phyloP scores from a whole-genome alignment of 2,329 filamentous ascomycete genomes.

The Aspergillus viridinutans region DNA sequence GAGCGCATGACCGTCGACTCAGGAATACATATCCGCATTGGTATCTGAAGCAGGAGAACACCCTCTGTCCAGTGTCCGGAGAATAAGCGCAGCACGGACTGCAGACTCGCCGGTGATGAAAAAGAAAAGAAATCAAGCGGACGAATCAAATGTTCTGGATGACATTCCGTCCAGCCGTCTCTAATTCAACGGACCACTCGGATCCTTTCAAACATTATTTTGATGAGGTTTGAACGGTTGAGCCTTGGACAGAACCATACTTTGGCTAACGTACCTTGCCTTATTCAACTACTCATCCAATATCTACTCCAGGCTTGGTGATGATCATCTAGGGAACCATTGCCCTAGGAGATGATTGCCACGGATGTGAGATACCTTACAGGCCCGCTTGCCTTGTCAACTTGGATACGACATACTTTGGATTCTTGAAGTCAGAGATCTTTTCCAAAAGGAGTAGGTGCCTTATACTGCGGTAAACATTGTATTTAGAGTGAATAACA shows the following conservation, averaged over 20 bases:
- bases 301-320: neutral
- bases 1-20: neutral
- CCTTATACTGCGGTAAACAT: neutral
- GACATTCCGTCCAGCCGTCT: neutral
- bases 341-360: neutral
- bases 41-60: neutral
- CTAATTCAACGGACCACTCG: neutral
- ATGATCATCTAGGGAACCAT: conserved; percentile 4
- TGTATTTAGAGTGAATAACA: neutral
- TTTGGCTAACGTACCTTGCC: neutral
- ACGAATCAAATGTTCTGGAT: neutral
- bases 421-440: neutral
- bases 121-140: neutral
- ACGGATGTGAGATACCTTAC: neutral
- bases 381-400: neutral
- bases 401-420: too few species aligned
- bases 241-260: neutral
- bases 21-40: neutral
- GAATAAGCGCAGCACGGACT: conserved; percentile 1
- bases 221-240: neutral
- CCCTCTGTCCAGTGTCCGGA: neutral
- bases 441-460: neutral
- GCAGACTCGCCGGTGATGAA: conserved; percentile 6
- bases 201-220: neutral
- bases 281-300: neutral